A percentile compares a stretch with the other conserved stretches of the same genome.
Evolutionary conservation across 441 rosid species (phyloP).

Genomic region (Brassica balearica): DNA sequence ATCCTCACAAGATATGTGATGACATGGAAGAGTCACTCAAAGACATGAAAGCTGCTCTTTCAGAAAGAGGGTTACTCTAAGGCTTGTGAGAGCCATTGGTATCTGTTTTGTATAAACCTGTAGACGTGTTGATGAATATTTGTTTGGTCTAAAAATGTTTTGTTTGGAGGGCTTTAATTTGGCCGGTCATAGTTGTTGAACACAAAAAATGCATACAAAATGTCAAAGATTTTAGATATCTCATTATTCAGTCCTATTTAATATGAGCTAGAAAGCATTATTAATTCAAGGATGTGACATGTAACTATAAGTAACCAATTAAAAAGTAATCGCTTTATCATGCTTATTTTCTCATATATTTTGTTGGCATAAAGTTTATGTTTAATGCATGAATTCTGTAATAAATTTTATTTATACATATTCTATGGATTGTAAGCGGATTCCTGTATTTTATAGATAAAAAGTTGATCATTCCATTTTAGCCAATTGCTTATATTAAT

Average conservation of each 20-base stretch:
- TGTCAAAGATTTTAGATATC: constrained; percentile 10
- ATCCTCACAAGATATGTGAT: constrained; percentile 37
- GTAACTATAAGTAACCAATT: not conserved
- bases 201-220: not conserved
- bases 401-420: not conserved
- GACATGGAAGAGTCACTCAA: constrained; percentile 37
- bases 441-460: not conserved
- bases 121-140: not conserved
- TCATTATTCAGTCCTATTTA: not conserved
- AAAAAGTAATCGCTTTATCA: not conserved
- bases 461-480: no score
- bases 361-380: not conserved
- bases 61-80: constrained; percentile 24
- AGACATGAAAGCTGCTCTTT: constrained; percentile 32
- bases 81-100: constrained; percentile 20
- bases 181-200: not conserved
- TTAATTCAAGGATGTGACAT: not conserved
- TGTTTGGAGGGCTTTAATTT: constrained; percentile 10
- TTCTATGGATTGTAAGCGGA: not conserved
- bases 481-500: no score
- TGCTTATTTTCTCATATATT: not conserved
- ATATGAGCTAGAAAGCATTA: not conserved
- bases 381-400: not conserved
- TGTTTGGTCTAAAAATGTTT: constrained; percentile 24
- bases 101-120: not conserved